Evolutionary conservation across 345 rosid species (phyloP), one percentile per base, ranked within the genome.

Genomic region (Hibiscus trionum): DNA sequence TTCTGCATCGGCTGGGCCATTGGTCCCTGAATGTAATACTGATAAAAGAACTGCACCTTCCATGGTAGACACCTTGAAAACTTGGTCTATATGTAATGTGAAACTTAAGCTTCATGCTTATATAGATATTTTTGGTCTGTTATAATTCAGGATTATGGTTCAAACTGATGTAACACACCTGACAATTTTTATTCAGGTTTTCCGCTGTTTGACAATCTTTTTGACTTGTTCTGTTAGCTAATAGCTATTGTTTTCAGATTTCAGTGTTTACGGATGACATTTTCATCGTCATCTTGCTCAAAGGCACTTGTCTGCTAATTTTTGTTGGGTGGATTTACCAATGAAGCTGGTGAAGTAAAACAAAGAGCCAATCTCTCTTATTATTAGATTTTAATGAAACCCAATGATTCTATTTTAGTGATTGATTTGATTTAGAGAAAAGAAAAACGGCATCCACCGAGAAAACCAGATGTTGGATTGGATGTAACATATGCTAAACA

Each of bases 31-130:
- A 60, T 72, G 57, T 78, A 84, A 73, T 63, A 88, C 78, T 77
- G 90, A 81, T 50, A 83, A 84, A 70, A 79, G 74, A 69, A 78
- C 84, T 57, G 77, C 74, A 53, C 84, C 88, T 76, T 80, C 68
- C 63, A 59, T 68, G 70, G 64, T 72, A 81, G 76, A 63, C 61
- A 72, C 61, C 70, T 68, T 66, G 88, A 83, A 75, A 77, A 60
- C 69, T 69, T 77, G 75, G 61, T 67, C 61, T 79, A 79, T 21
- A 81, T 21, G 21, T 21, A 21, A 21, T 78, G 76, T 92, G 90
- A 84, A 73, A 80, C 81, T 77, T 19, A 83, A 86, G 71, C 92
- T 72, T 59, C 63, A 21, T 66, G 37, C 14, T 71, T 60, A 70
- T 66, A 5, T 21, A 44, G 71, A 19, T 56, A 31, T 24, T 10